These are phyloP conservation scores for Bimuria novae-zelandiae DNA, from an alignment of 2,329 filamentous ascomycete species.

Conservation along the genomic window DNA sequence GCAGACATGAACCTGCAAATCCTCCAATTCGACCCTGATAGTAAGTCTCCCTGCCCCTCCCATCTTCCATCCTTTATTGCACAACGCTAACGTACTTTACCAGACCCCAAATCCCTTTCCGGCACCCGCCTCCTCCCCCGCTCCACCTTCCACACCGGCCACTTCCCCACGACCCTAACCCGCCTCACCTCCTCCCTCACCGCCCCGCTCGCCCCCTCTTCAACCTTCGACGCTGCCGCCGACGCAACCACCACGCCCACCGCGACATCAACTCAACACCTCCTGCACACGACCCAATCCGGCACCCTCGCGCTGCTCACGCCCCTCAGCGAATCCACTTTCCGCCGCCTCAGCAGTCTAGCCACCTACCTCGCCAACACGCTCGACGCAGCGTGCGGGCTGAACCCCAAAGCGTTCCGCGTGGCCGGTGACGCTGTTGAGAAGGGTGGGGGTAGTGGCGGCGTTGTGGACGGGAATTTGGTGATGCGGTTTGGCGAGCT, in stretches of 20 bases:
- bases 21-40: slow-evolving; percentile 91
- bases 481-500: slow-evolving; percentile 77
- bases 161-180: slow-evolving; percentile 74
- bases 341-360: slow-evolving; percentile 81
- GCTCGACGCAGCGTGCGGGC: slow-evolving; percentile 74
- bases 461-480: slow-evolving; percentile 78
- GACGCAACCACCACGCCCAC: slow-evolving; percentile 9
- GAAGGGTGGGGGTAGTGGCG: slow-evolving; percentile 43
- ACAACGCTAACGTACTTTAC: slow-evolving; percentile 4
- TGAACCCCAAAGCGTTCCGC: slow-evolving; percentile 84
- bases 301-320: slow-evolving; percentile 79
- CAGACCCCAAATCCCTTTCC: slow-evolving; percentile 90
- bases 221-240: slow-evolving; percentile 19
- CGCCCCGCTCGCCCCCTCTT: slow-evolving; percentile 43
- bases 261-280: slow-evolving; percentile 30
- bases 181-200: slow-evolving; percentile 72
- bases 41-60: slow-evolving; percentile 57
- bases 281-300: slow-evolving; percentile 54
- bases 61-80: background rate
- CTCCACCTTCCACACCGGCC: slow-evolving; percentile 84
- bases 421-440: slow-evolving; percentile 51
- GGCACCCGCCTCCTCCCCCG: slow-evolving; percentile 86
- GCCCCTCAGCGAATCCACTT: slow-evolving; percentile 76
- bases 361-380: slow-evolving; percentile 78
- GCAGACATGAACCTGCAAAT: slow-evolving; percentile 85